A percentile compares a stretch with the other conserved stretches of the same genome.
Evolutionary conservation across 768 basidiomycete species (phyloP).

Genomic region (Lactifluus rugatus): DNA sequence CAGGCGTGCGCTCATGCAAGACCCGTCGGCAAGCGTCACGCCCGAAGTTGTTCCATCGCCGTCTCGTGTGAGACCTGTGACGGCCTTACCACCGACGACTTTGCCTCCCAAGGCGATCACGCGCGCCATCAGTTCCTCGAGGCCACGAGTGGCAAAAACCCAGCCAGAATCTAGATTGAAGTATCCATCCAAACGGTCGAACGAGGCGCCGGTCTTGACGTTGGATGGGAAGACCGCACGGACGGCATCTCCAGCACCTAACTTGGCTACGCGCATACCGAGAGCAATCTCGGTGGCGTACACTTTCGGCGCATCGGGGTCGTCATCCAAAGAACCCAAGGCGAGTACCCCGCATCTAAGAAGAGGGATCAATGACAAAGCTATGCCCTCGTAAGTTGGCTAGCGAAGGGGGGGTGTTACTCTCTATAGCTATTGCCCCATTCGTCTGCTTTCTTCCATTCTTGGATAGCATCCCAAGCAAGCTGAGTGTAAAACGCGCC

Average conservation of each 20-base stretch:
- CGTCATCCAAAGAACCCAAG: conserved; percentile 32
- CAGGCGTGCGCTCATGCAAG: conserved; percentile 42
- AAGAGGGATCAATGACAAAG: background rate
- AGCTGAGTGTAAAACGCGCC: conserved; percentile 61
- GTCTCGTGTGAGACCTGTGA: conserved; percentile 39
- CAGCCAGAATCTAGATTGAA: conserved; percentile 75
- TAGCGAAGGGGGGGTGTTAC: conserved; percentile 30
- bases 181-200: conserved; percentile 43
- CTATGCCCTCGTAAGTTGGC: background rate
- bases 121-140: conserved; percentile 42
- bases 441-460: conserved; percentile 56
- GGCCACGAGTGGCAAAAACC: conserved; percentile 67
- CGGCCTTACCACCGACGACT: conserved; percentile 49
- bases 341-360: conserved; percentile 61
- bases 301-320: conserved; percentile 40
- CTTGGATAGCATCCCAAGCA: conserved; percentile 63
- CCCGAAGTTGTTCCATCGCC: conserved; percentile 38
- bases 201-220: conserved; percentile 28
- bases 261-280: conserved; percentile 40
- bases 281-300: conserved; percentile 53
- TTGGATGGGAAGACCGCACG: conserved; percentile 39
- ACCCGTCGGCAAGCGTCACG: conserved; percentile 53
- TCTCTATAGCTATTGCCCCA: conserved; percentile 79
- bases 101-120: conserved; percentile 53
- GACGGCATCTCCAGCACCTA: conserved; percentile 34